phyloP scores from a whole-genome alignment of 805 yeast species.

The Nakazawaea ambrosiae region DNA sequence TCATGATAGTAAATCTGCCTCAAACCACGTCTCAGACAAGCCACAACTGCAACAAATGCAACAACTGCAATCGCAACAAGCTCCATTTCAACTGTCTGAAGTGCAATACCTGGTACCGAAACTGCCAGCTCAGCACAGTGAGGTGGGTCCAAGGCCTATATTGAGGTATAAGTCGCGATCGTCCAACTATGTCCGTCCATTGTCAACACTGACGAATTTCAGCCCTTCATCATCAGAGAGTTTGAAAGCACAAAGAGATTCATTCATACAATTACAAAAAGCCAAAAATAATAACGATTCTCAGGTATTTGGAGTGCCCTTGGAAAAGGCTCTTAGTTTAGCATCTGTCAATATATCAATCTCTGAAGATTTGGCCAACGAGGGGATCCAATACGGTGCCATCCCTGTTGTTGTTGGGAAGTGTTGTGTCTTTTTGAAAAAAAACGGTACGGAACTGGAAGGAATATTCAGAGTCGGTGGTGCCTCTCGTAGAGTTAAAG shows the following conservation, averaged over 20 bases:
- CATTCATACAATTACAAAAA: conserved; percentile 36
- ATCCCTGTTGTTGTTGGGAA: conserved; percentile 94
- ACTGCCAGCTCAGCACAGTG: too few relatives aligned
- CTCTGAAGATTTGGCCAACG: conserved; percentile 47
- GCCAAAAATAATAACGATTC: conserved; percentile 37
- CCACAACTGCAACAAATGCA: neutral
- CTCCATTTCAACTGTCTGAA: neutral
- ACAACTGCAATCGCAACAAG: conserved; percentile 11
- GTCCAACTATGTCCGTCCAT: conserved; percentile 32
- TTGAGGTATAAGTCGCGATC: conserved; percentile 45
- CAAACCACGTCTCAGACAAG: neutral
- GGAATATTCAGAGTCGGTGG: conserved; percentile 96
- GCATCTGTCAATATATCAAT: conserved; percentile 76
- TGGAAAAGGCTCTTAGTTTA: conserved; percentile 59
- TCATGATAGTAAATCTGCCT: neutral
- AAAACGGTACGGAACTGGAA: conserved; percentile 69
- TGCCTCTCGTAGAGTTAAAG: conserved; percentile 79
- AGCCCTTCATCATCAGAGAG: conserved; percentile 28
- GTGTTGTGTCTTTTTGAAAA: conserved; percentile 82
- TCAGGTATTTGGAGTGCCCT: conserved; percentile 73
- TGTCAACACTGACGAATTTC: conserved; percentile 25
- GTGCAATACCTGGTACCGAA: neutral
- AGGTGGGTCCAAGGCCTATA: conserved; percentile 34
- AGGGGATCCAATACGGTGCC: conserved; percentile 71
- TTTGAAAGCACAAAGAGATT: conserved; percentile 41